Conservation (phyloP, 2,329 filamentous ascomycete genomes). For the Sphaerulina musiva region DNA sequence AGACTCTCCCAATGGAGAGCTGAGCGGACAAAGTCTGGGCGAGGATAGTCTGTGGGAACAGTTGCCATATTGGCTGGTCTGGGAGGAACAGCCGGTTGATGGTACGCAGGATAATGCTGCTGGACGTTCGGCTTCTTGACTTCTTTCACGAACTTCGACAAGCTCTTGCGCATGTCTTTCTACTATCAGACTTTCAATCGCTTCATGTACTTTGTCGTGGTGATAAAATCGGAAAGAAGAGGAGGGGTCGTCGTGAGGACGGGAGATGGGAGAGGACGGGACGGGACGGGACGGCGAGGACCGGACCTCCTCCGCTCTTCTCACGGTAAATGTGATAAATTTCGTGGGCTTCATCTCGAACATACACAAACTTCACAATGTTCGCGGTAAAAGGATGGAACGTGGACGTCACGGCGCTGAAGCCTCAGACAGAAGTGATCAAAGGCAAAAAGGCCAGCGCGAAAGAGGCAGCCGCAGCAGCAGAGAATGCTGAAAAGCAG, state of each 20-base stretch:
- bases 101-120: constrained; percentile 1
- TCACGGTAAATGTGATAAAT: background rate
- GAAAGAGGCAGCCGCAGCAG: constrained; percentile 27
- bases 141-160: constrained; percentile 18
- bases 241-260: too few species aligned
- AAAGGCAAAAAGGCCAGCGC: constrained; percentile 15
- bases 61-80: constrained; percentile 13
- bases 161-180: constrained; percentile 13
- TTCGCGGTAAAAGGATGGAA: constrained; percentile 94
- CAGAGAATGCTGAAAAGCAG: constrained; percentile 50
- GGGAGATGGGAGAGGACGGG: too few species aligned
- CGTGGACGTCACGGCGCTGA: constrained; percentile 63
- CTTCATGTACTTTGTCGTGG: background rate
- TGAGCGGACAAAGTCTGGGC: constrained; percentile 57
- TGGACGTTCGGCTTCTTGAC: constrained; percentile 4
- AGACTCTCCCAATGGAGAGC: constrained; percentile 54
- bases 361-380: constrained; percentile 48
- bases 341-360: constrained; percentile 2
- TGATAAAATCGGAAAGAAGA: background rate
- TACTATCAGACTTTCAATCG: background rate
- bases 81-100: constrained; percentile 5
- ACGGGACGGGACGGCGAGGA: too few species aligned
- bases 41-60: constrained; percentile 45
- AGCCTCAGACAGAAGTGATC: constrained; percentile 55
- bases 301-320: background rate